Evolutionary conservation across 2,329 filamentous ascomycete species (phyloP), one percentile per base, ranked within the genome.

Genomic region (Fusarium proliferatum): DNA sequence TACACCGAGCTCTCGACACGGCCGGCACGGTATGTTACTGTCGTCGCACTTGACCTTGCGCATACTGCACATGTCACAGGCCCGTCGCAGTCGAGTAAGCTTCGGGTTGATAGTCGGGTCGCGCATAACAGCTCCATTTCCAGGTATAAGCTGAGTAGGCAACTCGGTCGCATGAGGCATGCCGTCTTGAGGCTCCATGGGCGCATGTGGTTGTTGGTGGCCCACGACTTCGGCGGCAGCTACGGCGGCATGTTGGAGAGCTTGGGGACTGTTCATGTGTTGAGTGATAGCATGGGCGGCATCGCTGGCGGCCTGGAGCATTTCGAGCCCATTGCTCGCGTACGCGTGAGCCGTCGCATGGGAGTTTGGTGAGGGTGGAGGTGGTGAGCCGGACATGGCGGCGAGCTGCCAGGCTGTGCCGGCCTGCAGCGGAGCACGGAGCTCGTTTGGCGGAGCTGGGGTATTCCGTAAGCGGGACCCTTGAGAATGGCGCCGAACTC

Each of bases 41-140:
- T 89, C 88, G 77, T 90, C 88, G 79, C 88, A 90, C 81, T 90
- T 90, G 49, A 90, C 88, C 70, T 90, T 90, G 64, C 88, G 87
- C 80, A 88, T 86, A 66, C 88, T 90, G 78, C 88, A 90, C 84
- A 90, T 88, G 73, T 90, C 88, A 74, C 88, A 90, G 19, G 88
- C 88, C 56, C 88, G 86, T 67, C 88, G 84, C 38, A 90, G 83
- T 11, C 88, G 86, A 34, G 88, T 90, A 51, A 87, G 81, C 80
- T 89, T 89, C 21, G 84, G 84, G 61, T 85, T 86, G 61, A 85
- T 79, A 17, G 81, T 83, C 12, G 84, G 82, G 63, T 86, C 84
- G 45, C 83, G 81, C 73, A 80, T 77, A 33, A 76, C 64, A 56
- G 72, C 75, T 43, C 69, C 73, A 30, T 75, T 72, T 36, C 62